These are phyloP conservation scores for Volvox reticuliferus DNA, from an alignment of 139 green algal genomes.

Conservation along the genomic window DNA sequence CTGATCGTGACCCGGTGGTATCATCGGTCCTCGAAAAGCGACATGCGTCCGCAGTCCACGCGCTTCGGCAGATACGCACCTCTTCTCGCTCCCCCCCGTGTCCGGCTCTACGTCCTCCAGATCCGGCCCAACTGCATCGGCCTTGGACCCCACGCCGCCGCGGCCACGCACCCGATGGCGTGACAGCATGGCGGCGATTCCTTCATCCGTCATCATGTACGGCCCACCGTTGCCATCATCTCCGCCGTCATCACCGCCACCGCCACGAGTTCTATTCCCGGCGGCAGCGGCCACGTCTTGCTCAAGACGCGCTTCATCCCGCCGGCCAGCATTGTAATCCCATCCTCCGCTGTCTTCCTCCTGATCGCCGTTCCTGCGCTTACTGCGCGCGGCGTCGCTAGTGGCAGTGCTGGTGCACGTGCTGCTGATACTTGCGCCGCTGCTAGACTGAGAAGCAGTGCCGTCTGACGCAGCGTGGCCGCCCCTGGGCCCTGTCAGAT, in stretches of 20 bases:
- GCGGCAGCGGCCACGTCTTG: not conserved
- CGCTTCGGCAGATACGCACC: too few relatives aligned
- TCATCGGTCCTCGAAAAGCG: too few relatives aligned
- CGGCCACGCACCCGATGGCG: conserved; percentile 39
- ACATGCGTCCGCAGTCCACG: too few relatives aligned
- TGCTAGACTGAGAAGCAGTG: not conserved
- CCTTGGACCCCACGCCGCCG: conserved; percentile 44
- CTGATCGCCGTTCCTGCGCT: not conserved
- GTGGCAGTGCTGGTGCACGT: not conserved
- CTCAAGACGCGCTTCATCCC: too few relatives aligned
- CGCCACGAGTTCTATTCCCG: not conserved
- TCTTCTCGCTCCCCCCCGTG: not conserved
- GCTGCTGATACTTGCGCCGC: not conserved
- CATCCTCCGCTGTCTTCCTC: too few relatives aligned
- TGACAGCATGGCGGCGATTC: conserved; percentile 47
- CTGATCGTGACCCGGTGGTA: too few relatives aligned
- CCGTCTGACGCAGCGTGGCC: too few relatives aligned
- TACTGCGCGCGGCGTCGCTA: not conserved
- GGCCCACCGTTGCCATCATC: not conserved
- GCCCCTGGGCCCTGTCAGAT: not conserved
- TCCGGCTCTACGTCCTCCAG: not conserved
- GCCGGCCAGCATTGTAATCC: too few relatives aligned
- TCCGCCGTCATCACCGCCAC: not conserved
- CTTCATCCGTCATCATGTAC: conserved; percentile 59
- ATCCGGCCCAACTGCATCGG: conserved; percentile 41